Evolutionary conservation across 140 eudicot genomes (phyloP).

Genomic region (Flaveria floridana): DNA sequence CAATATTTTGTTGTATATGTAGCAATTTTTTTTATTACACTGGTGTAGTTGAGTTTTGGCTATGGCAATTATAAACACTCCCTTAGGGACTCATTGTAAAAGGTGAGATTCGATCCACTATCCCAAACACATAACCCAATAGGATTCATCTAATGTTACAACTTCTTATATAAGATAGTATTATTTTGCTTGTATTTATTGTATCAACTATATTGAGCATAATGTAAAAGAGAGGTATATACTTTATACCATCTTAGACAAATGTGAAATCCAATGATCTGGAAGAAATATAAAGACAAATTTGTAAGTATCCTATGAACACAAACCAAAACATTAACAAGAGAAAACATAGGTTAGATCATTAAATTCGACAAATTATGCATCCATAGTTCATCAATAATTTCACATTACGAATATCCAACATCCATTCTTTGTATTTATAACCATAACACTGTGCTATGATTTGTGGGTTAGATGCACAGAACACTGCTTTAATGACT

Average conservation of each 20-base stretch:
- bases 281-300: conserved; percentile 2
- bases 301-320: conserved; percentile 26
- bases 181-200: not conserved
- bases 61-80: too few species aligned
- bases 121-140: too few species aligned
- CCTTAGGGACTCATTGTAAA: too few species aligned
- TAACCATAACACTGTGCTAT: not conserved
- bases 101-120: too few species aligned
- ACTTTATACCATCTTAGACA: conserved; percentile 10
- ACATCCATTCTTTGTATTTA: conserved; percentile 10
- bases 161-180: not conserved
- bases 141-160: too few species aligned
- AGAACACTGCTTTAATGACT: conserved; percentile 18
- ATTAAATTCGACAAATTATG: not conserved
- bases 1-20: too few species aligned
- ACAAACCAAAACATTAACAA: conserved; percentile 24
- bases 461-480: conserved; percentile 7
- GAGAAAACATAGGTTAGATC: conserved; percentile 34
- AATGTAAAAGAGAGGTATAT: conserved; percentile 6
- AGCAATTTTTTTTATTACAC: too few species aligned
- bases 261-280: conserved; percentile 18
- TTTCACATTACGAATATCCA: conserved; percentile 10
- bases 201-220: not conserved
- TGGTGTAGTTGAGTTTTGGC: too few species aligned
- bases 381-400: conserved; percentile 29